Base-by-base conservation (phyloP, 495 filamentous ascomycete genomes). In the Penicillium angulare region DNA sequence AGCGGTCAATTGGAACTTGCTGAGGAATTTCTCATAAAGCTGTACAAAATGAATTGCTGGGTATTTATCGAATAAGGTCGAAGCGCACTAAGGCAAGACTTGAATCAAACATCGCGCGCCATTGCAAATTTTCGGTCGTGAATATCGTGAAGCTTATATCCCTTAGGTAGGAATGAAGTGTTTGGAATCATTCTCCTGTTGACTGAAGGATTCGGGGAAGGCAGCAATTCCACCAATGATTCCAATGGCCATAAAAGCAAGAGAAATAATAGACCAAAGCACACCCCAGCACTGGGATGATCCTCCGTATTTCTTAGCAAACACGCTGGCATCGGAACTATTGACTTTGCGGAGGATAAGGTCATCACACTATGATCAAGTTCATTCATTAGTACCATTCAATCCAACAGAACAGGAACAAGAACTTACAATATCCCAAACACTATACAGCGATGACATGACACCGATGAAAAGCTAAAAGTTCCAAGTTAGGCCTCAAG, bases 341-440 rank as follows among this genome's bases (percentile, higher is more conserved):
- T 91, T 90, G 41, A 90, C 86, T 71, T 91, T 91, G 44, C 87
- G 81, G 3, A 91, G 73, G 60, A 91, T 89, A n/a, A 91, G 74
- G 52, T 91, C 87, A 51, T 91, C 87, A 63, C 87, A 91, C 72
- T 79, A 31, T n/a, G 7, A 23, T 18, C n/a, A n/a, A n/a, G n/a
- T n/a, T n/a, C 1, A 16, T 17, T 10, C 15, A 22, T 53, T 43
- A 53, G 50, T 38, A 16, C 9, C 13, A 6, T 3, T n/a, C 23
- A 12, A 12, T 8, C 5, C 21, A 38, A 15, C 6, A 23, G 3
- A 8, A 17, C 7, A 13, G 18, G 21, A 26, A 20, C 8, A 20
- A 18, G 7, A 34, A 70, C 83, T 71, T 64, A 86, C 83, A 64
- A 91, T 91, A 80, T 91, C 87, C 87, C 87, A 91, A 22, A 87